phyloP scores from a whole-genome alignment of 78 protist genomes.

The Planoprotostelium fungivorum region DNA sequence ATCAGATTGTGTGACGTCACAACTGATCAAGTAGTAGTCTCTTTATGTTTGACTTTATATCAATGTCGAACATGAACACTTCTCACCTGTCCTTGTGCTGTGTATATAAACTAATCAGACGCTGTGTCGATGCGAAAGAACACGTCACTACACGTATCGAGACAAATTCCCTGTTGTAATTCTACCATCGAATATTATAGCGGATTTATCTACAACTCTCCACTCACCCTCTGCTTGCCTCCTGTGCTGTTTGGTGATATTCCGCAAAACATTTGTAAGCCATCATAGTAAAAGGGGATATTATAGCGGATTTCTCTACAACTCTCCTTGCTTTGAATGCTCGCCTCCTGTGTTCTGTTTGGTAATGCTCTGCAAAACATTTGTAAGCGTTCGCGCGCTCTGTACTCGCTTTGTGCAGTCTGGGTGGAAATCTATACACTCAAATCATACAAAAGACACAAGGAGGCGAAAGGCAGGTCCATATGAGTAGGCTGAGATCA shows the following conservation, averaged over 20 bases:
- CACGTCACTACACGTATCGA: not conserved
- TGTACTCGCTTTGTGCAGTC: not conserved
- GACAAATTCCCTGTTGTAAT: no score
- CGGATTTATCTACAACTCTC: not conserved
- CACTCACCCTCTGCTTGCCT: not conserved
- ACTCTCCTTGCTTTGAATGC: not conserved
- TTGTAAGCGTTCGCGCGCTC: constrained; percentile 2
- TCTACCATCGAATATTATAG: not conserved
- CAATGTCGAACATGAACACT: not conserved
- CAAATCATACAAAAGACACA: not conserved
- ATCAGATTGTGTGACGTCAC: not conserved
- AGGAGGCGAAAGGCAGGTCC: not conserved
- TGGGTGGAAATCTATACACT: not conserved
- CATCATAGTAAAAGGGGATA: no score
- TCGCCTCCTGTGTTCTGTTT: not conserved
- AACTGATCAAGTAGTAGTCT: not conserved
- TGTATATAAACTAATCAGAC: not conserved
- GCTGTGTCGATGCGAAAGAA: not conserved
- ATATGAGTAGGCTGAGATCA: not conserved
- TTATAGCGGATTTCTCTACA: constrained; percentile 1
- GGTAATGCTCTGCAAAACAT: not conserved
- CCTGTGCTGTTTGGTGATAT: not conserved
- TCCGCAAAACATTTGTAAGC: not conserved
- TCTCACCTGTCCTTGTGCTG: not conserved
- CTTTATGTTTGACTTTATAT: not conserved